These are phyloP conservation scores for Artomyces pyxidatus DNA, from an alignment of 768 basidiomycete species.

Conservation along the genomic window DNA sequence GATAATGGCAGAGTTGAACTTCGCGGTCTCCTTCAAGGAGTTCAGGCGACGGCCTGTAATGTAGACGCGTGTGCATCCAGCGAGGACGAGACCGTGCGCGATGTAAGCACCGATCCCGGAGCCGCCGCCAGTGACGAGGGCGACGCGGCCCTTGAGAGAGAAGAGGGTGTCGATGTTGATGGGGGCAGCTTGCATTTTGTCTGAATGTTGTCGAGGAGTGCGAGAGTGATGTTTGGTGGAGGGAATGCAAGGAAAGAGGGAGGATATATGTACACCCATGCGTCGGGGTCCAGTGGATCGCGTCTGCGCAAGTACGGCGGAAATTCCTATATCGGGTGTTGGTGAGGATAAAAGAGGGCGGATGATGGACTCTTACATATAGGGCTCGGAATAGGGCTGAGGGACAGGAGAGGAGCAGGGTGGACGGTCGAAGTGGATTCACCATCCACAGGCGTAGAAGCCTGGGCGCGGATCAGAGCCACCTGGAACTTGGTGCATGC, in stretches of 20 bases:
- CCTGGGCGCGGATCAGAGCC: too few relatives aligned
- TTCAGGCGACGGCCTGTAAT: conserved; percentile 13
- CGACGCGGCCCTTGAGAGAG: conserved; percentile 5
- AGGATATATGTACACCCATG: not conserved
- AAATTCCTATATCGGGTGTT: too few relatives aligned
- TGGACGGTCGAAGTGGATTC: too few relatives aligned
- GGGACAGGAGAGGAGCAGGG: too few relatives aligned
- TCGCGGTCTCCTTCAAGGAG: conserved; percentile 3
- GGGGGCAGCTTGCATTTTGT: not conserved
- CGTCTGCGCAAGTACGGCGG: too few relatives aligned
- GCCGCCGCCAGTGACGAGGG: conserved; percentile 5
- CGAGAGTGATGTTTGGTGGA: not conserved
- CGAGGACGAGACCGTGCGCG: conserved; percentile 12
- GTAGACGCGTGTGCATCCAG: conserved; percentile 13
- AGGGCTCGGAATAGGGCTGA: too few relatives aligned
- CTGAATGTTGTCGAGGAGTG: not conserved
- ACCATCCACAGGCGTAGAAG: too few relatives aligned
- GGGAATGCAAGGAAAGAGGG: not conserved
- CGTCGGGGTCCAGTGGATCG: not conserved
- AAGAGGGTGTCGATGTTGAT: conserved; percentile 4
- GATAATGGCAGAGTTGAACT: not conserved
- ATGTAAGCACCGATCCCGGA: conserved; percentile 14
- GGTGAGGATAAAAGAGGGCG: too few relatives aligned
- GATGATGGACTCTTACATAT: too few relatives aligned
- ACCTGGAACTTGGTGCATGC: too few relatives aligned